Evolutionary conservation across 305 asterid species (phyloP), one percentile per base, ranked within the genome.

Genomic region (Lippia alba): DNA sequence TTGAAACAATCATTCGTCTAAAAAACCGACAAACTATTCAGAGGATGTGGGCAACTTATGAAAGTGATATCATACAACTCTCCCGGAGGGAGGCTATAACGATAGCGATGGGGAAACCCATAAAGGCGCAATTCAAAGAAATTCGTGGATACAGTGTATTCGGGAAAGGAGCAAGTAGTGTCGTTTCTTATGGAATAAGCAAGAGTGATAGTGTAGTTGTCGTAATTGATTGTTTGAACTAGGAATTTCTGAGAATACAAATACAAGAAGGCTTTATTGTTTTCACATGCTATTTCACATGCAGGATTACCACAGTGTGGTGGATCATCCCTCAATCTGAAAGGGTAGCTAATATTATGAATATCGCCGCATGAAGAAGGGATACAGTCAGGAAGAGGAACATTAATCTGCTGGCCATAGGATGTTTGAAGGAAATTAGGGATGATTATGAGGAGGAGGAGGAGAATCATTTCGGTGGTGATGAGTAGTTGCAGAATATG

Each of bases 281-380:
- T 56, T 20, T 69, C 78, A 12, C 83, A 79, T 3, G 56, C 34
- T 46, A 74, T 67, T 65, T 74, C 74, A 2, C 66, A 74, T 9
- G 1, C 8, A 33, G 54, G 50, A 56, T 60, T 0, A 6, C 79
- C 79, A 15, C 83, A 79, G 51, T 61, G 15, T 46, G 0, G 3
- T 32, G 79, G 77, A 71, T 78, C 82, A 2, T 56, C 57, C 33
- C 45, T 74, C 49, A 78, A 70, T 15, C 86, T 55, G 71, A 81
- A 83, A 46, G 88, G 84, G 67, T 66, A 32, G 73, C 77, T 83
- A 40, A 83, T 76, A 54, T 77, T 81, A 16, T 6, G 72, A 44
- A 78, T 67, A 24, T 70, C 30, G 46, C 82, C 87, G 16, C 85
- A 81, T 4, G 82, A 67, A 39, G 89, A 58, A 71, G 90, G 65